Conservation (phyloP, 2,329 filamentous ascomycete species). For the Daldinia eschscholtzii region DNA sequence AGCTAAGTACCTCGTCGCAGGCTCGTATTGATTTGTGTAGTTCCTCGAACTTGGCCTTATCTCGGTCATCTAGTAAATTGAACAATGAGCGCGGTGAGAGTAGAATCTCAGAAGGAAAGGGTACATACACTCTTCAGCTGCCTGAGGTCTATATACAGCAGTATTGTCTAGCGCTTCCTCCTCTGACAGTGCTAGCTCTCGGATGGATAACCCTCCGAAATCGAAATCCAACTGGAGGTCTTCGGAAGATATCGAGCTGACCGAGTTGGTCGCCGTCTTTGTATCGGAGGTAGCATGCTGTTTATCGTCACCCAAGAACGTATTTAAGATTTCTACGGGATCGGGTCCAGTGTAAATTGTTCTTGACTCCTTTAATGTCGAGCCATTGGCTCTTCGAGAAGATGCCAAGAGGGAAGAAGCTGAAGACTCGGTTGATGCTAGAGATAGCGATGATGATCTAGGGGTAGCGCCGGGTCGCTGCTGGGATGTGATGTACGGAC, state of each 20-base stretch:
- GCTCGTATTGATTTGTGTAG: conserved; percentile 89
- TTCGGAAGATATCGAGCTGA: conserved; percentile 57
- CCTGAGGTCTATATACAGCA: conserved; percentile 67
- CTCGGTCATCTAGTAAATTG: conserved; percentile 73
- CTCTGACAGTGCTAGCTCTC: conserved; percentile 71
- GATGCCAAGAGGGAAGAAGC: conserved; percentile 77
- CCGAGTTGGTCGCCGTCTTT: conserved; percentile 21
- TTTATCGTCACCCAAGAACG: conserved; percentile 55
- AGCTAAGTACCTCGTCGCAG: conserved; percentile 93
- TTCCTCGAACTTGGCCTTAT: conserved; percentile 88
- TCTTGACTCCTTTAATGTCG: conserved; percentile 72
- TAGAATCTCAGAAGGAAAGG: conserved; percentile 29
- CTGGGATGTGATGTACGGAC: conserved; percentile 75
- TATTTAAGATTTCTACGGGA: conserved; percentile 76
- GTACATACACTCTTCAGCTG: conserved; percentile 78
- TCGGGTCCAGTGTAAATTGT: conserved; percentile 69
- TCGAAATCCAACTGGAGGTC: conserved; percentile 77
- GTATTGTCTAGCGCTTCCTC: conserved; percentile 44
- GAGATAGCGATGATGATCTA: conserved; percentile 78
- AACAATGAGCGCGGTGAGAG: conserved; percentile 43
- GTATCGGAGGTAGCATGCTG: conserved; percentile 25
- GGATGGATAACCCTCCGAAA: conserved; percentile 82
- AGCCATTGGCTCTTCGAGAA: conserved; percentile 75
- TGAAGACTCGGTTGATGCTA: conserved; percentile 82
- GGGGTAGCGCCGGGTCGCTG: conserved; percentile 74